These are phyloP conservation scores for Hawksworthiomyces lignivorus DNA, from an alignment of 2,329 filamentous ascomycete genomes.

Conservation along the genomic window DNA sequence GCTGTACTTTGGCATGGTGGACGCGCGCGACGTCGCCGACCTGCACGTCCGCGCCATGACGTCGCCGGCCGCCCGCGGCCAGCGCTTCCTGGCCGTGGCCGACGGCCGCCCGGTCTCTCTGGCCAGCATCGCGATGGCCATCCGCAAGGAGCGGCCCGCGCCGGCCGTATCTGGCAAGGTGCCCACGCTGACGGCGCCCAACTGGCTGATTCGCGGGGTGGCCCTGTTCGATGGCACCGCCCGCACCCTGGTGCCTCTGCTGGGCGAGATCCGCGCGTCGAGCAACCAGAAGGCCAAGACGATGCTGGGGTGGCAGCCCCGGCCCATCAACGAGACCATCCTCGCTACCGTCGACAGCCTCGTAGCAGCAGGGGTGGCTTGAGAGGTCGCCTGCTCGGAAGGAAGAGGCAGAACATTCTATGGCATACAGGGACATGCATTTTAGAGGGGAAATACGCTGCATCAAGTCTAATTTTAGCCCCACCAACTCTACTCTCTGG, in stretches of 20 bases:
- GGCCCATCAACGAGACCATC: constrained; percentile 2
- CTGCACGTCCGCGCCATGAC: constrained; percentile 20
- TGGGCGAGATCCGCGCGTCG: background rate
- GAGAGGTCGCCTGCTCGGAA: too few relatives aligned
- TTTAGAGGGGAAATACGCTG: too few relatives aligned
- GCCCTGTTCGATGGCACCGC: background rate
- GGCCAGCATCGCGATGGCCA: background rate
- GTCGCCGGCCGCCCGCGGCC: constrained; percentile 16
- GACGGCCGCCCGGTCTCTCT: background rate
- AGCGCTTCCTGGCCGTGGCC: constrained; percentile 16
- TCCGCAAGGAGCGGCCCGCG: constrained; percentile 2
- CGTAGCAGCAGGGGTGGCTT: background rate
- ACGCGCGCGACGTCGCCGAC: constrained; percentile 21
- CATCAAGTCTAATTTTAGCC: too few relatives aligned
- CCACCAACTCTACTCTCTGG: too few relatives aligned
- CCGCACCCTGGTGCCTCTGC: background rate
- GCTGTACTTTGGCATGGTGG: constrained; percentile 16
- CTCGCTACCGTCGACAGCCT: constrained; percentile 2
- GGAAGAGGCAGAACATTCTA: too few relatives aligned
- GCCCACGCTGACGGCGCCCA: background rate
- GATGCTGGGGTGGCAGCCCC: constrained; percentile 1
- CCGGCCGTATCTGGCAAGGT: background rate
- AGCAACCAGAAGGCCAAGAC: background rate
- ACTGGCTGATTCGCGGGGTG: background rate
- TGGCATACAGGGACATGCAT: too few relatives aligned